Percentiles rank a stretch among this genome's conserved stretches.
Conservation (phyloP, 2,329 filamentous ascomycete genomes). For the Aspergillus aculeatus region DNA sequence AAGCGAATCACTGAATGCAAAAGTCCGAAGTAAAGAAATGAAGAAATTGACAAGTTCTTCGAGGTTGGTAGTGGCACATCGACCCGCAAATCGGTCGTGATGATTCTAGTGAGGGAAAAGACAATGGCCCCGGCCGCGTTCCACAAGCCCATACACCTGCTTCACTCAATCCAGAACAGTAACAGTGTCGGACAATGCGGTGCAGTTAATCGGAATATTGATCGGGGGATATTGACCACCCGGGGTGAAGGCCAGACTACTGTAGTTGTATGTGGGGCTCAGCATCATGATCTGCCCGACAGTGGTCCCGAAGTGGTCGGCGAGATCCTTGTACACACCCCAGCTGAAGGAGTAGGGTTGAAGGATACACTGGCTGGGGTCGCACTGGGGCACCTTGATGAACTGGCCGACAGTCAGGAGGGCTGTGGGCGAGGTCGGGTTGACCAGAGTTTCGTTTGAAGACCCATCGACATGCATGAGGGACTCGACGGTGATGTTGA, state of each 20-base stretch:
- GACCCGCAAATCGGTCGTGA: no score
- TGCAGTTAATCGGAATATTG: neutral
- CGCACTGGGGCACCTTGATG: slow-evolving; percentile 16
- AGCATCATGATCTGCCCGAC: slow-evolving; percentile 21
- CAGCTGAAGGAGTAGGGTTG: slow-evolving; percentile 14
- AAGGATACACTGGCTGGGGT: slow-evolving; percentile 14
- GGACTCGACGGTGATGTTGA: slow-evolving; percentile 16
- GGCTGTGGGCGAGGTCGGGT: no score
- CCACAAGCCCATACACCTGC: no score
- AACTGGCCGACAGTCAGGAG: slow-evolving; percentile 5
- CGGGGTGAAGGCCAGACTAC: neutral
- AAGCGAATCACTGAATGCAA: no score
- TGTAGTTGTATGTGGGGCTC: slow-evolving; percentile 22
- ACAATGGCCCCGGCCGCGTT: no score
- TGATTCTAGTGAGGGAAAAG: no score
- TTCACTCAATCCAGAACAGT: neutral
- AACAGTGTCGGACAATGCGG: neutral
- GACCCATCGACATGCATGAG: neutral
- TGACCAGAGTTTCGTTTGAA: neutral
- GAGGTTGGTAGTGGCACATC: no score
- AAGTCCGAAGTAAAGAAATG: no score
- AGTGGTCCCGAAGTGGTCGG: slow-evolving; percentile 16
- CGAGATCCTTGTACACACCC: slow-evolving; percentile 22
- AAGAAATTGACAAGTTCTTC: no score
- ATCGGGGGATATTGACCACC: neutral